Base-by-base conservation (phyloP, 1,284 basidiomycete genomes). In the Moesziomyces sp. region DNA sequence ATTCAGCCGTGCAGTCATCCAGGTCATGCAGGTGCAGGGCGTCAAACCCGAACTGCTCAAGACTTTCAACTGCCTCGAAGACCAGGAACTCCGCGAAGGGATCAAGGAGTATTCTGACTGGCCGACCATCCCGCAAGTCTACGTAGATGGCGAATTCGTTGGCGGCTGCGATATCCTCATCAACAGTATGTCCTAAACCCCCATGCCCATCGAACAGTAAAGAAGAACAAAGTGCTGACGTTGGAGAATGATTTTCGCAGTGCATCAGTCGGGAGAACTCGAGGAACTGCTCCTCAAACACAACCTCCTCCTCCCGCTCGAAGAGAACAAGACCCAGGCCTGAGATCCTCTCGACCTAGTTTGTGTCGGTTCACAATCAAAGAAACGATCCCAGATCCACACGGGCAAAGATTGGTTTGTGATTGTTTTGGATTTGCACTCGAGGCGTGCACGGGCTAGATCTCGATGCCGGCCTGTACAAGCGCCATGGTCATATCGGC, bases 121-220 rank as follows among this genome's bases (percentile, higher is more conserved):
- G 96, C 96, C 96, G 18, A 99, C 96, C 19, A 91, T 99, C 74
- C 97, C 97, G 13, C 96, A 99, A 85, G 86, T 99, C 10, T 99
- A 97, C 83, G 88, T 98, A 44, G 90, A 93, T 61, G 94, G 95
- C 26, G 94, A 97, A 84, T 99, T 99, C 80, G 88, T 98, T 30
- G 96, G 96, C 49, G 96, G 96, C 50, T 97, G 94, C 84, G 96
- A 99, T 86, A 97, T 98, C 79, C 86, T 98, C 55, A 85, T 98
- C 30, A 89, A 89, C 75, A 97, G 94, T 95, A 82, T 86, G 93
- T 90, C n/a, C 26, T 24, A 19, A 23, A 21, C 21, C 21, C 21
- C 21, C 21, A 21, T 21, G 21, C 21, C 21, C 21, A 21, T 21
- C 21, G 21, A 21, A 21, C 21, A 21, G 21, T 21, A 21, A 21